Evolutionary conservation across 305 asterid species (phyloP).

Genomic region (Fraxinus velutina): DNA sequence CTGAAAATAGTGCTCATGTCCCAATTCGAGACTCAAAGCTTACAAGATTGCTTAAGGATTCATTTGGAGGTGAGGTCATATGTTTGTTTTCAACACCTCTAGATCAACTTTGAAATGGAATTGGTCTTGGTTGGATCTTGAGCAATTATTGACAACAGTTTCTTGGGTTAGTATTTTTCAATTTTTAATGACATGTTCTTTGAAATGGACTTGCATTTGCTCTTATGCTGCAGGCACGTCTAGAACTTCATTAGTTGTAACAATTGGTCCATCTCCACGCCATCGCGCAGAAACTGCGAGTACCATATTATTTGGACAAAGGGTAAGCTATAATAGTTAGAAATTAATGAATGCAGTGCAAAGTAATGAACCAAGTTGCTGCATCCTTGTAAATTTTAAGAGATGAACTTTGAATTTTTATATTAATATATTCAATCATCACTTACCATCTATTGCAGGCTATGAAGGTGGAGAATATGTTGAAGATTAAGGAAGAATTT

Average conservation of each 20-base stretch:
- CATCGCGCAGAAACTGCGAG: conserved; percentile 98
- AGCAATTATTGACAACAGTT: conserved; percentile 14
- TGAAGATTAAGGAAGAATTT: conserved; percentile 94
- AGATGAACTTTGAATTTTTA: neutral
- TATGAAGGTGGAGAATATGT: conserved; percentile 99
- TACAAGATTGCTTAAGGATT: conserved; percentile 92
- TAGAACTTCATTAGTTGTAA: conserved; percentile 87
- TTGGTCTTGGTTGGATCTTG: conserved; percentile 11
- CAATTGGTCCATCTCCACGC: conserved; percentile 99
- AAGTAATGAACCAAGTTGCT: conserved; percentile 15
- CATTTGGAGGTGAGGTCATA: conserved; percentile 87
- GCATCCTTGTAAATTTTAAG: neutral
- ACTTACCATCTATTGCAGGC: conserved; percentile 54
- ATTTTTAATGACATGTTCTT: neutral
- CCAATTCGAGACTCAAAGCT: conserved; percentile 98
- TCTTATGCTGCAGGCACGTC: conserved; percentile 75
- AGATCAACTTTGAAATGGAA: neutral
- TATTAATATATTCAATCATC: neutral
- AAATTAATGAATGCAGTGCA: conserved; percentile 3
- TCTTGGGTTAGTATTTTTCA: conserved; percentile 19
- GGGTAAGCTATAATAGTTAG: conserved; percentile 55
- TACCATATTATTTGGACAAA: conserved; percentile 95
- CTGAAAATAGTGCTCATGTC: conserved; percentile 95
- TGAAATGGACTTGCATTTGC: conserved; percentile 13
- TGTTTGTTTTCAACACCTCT: conserved; percentile 17